Base-by-base conservation (phyloP, 768 basidiomycete species). In the Chalciporus sphaerocephalus region DNA sequence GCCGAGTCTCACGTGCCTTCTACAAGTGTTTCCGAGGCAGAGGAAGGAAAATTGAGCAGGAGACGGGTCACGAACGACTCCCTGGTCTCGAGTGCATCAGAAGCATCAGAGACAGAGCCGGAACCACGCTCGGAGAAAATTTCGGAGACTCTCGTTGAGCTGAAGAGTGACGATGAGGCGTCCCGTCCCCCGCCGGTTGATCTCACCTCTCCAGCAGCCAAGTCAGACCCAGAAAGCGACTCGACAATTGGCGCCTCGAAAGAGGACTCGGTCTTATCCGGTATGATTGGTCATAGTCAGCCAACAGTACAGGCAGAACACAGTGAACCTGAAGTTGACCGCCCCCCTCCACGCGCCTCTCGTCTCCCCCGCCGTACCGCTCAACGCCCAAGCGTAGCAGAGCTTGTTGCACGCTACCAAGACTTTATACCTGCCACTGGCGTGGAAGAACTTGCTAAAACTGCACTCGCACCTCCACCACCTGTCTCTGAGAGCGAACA, bases 401-500 rank as follows among this genome's bases (percentile, higher is more conserved):
- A 95, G 51, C 69, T 94, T 17, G 87, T 94, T 13, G 85, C 79
- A 51, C 85, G 81, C 44, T 91, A 90, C 61, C 84, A 87, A 60
- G 83, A 87, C 49, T 85, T 79, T 50, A 68, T 90, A 8, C 87
- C 87, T 40, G 71, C 84, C 13, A 81, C 80, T 46, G 83, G 84
- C 4, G 75, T 89, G 5, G 80, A 83, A 51, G 85, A 87, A 42
- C 71, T 89, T 17, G 75, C 82, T 2, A 83, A 76, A 64, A 84
- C 84, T 6, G 87, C 87, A 9, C 67, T 88, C 38, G 65, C 83
- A 24, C 85, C 85, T 22, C 61, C 71, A 30, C 67, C 74, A 23
- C 47, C 48, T 8, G 76, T 84, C 45, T 90, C 89, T 9, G 92
- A 94, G 65, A 92, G 88, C 53, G 90, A 92, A 44, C 82, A 85